Base-by-base conservation (phyloP, 2,329 filamentous ascomycete genomes). In the Pseudocercospora cruenta region DNA sequence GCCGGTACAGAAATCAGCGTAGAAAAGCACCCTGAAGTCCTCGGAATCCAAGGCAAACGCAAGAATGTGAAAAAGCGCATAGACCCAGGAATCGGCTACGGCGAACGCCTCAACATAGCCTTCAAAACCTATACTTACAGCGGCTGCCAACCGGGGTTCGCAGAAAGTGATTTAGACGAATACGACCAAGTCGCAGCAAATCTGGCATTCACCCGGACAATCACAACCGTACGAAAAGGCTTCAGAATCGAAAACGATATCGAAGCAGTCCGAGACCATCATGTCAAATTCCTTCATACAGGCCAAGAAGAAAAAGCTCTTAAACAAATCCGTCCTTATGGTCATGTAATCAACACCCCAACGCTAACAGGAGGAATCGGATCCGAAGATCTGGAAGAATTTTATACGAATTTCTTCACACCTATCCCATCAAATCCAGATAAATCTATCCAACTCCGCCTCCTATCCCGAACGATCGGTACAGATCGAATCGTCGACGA, bases 141-240 rank as follows among this genome's bases (percentile, higher is more conserved):
- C 10, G 81, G 83, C 66, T 86, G 79, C 0, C 80, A 87, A 59
- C 79, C 87, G 0, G 91, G 91, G 0, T 93, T 94, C 68, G 91
- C 91, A 0, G 90, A 93, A 77, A 83, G 85, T 21, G 87, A 92
- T 63, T 76, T 91, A 33, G 88, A 91, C 2, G 86, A 90, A 69
- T 93, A 88, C 71, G 85, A 92, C 69, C 81, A 84, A 9, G 81
- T 91, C 2, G 85, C 85, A 0, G 86, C 89, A 1, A 84, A 85
- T n/a, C 73, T 93, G 21, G 90, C 91, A 0, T 93, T 89, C 85
- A 87, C 84, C n/a, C 83, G 91, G 7, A 89, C 87, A 39, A 73
- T 94, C 64, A 81, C 82, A 1, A 78, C 82, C 0, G 81, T 91
- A 39, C 82, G 88, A 47, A 84, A 83, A 66, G 90, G 87, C 0